Evolutionary conservation across 2,329 filamentous ascomycete genomes (phyloP), one percentile per base, ranked within the genome.

Genomic region (Clarireedia monteithiana): DNA sequence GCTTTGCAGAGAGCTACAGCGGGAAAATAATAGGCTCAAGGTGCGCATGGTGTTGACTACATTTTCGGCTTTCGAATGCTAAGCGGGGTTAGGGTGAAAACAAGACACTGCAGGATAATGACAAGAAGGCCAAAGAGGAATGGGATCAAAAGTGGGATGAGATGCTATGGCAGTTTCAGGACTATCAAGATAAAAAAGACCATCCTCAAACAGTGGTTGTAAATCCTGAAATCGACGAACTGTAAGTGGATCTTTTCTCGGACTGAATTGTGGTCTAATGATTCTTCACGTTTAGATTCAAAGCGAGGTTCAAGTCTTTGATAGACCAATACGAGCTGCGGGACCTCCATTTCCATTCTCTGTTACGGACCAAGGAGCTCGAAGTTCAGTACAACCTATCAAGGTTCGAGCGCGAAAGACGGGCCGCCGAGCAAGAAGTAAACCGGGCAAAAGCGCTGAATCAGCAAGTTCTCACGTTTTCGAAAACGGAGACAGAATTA

Each of bases 11-110:
- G 94, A 99, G 71, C 79, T 99, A 55, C 94, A 95, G 59, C 88
- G 92, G 66, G 94, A 99, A 69, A 99, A 99, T 72, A 97, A 97
- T 73, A 95, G 95, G 74, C 84, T 99, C 62, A 97, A 97, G 86
- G 89, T 94, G 72, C 53, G 66, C 52, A 54, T 54, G 48, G 12
- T 54, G 34, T 34, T 54, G 42, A 17, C 34, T 40, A 24, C 15
- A 48, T 62, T 49, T 52, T 36, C 36, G 26, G 23, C 50, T 54
- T 38, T 51, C 27, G 57, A 49, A 53, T 62, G 63, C 44, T 54
- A 50, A 51, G 48, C 55, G 53, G 53, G 56, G 60, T 53, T 69
- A 90, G 86, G 88, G 91, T 73, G 94, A 99, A 72, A 95, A 96
- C 71, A 92, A 95, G 68, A 90, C 89, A 52, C 79, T 96, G 27